These are phyloP conservation scores for Neurospora terricola DNA, from an alignment of 495 filamentous ascomycete species.

Conservation along the genomic window DNA sequence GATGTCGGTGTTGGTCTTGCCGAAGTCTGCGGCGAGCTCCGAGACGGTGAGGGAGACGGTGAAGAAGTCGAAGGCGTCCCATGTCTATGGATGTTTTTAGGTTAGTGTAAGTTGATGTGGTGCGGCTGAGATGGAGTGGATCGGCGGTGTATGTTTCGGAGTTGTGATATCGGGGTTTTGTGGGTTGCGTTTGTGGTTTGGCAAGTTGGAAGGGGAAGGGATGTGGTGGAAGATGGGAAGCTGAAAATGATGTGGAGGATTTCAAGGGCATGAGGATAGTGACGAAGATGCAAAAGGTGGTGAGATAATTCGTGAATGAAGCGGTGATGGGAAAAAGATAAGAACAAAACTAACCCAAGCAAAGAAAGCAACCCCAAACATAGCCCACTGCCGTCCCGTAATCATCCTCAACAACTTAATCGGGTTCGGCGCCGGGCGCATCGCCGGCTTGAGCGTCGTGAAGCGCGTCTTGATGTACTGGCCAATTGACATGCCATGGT, in stretches of 20 bases:
- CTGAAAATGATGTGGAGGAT: background rate
- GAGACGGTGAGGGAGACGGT: slow-evolving; percentile 69
- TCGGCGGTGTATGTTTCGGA: background rate
- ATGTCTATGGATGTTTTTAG: slow-evolving; percentile 37
- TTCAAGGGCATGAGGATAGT: background rate
- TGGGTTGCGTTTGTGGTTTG: too few relatives aligned
- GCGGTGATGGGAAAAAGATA: background rate
- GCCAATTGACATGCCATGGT: slow-evolving; percentile 43
- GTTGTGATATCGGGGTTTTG: background rate
- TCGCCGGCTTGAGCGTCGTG: slow-evolving; percentile 62
- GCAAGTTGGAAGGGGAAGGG: too few relatives aligned
- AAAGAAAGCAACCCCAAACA: slow-evolving; percentile 63
- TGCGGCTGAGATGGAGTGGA: background rate
- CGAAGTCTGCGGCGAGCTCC: slow-evolving; percentile 57
- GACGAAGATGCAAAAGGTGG: background rate
- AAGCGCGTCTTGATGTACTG: slow-evolving; percentile 64
- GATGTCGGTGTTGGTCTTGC: slow-evolving; percentile 60
- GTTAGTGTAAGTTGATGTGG: too few relatives aligned
- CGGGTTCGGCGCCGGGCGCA: slow-evolving; percentile 71
- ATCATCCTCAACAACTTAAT: slow-evolving; percentile 60
- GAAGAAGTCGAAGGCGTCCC: slow-evolving; percentile 91
- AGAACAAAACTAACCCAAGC: slow-evolving; percentile 46
- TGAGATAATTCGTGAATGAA: background rate
- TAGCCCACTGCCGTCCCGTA: slow-evolving; percentile 71
- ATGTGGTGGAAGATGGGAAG: too few relatives aligned